Conservation (phyloP, 257 asterid species). For the Petrea volubilis region DNA sequence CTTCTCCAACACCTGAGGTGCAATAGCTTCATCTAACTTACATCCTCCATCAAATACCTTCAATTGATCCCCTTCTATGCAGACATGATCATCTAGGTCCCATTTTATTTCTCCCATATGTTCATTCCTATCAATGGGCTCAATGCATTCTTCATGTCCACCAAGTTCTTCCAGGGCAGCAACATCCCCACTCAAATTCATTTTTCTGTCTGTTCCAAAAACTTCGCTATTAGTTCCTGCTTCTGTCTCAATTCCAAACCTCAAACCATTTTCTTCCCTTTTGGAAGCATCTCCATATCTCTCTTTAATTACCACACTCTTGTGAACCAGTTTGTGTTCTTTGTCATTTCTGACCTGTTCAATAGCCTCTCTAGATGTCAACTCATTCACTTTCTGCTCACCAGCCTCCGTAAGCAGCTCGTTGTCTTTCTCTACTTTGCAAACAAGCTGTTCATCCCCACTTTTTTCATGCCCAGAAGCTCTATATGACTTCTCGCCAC, state of each 20-base stretch:
- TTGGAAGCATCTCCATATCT: conserved; percentile 23
- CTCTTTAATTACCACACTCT: conserved; percentile 33
- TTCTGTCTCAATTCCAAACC: conserved; percentile 27
- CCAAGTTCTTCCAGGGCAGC: conserved; percentile 33
- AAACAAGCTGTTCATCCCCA: conserved; percentile 22
- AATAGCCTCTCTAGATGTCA: conserved; percentile 21
- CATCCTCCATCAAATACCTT: conserved; percentile 29
- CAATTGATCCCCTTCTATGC: conserved; percentile 32
- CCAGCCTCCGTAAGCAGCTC: conserved; percentile 25
- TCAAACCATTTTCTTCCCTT: conserved; percentile 24
- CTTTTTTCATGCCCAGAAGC: conserved; percentile 32
- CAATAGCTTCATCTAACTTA: conserved; percentile 21
- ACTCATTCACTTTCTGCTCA: conserved; percentile 33
- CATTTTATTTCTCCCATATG: conserved; percentile 27
- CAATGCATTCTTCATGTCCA: conserved; percentile 33
- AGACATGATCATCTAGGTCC: conserved; percentile 27
- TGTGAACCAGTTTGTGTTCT: conserved; percentile 27
- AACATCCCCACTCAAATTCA: conserved; percentile 27
- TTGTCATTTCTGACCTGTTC: conserved; percentile 18
- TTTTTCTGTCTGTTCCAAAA: conserved; percentile 27
- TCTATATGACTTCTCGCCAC: conserved; percentile 25
- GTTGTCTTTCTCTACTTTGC: conserved; percentile 27
- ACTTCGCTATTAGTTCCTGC: conserved; percentile 24
- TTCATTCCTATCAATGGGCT: conserved; percentile 33
- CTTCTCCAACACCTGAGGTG: conserved; percentile 28